Percentiles rank a stretch among this genome's conserved stretches.
Conservation (phyloP, 2,329 filamentous ascomycete species). For the Hymenoscyphus fructigenus region DNA sequence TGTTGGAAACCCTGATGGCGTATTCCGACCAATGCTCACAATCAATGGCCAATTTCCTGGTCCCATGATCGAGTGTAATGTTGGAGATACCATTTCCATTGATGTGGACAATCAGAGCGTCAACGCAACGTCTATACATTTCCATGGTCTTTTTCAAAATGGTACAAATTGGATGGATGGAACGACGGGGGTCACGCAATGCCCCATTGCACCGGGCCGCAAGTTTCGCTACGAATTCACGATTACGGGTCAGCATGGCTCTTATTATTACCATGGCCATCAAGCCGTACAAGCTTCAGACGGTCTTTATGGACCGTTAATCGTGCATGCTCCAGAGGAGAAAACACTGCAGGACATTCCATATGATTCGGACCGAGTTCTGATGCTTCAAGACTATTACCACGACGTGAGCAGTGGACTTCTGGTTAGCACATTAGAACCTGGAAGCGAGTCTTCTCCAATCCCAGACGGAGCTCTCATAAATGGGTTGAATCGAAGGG, state of each 20-base stretch:
- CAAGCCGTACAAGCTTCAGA: constrained; percentile 64
- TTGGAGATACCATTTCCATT: constrained; percentile 70
- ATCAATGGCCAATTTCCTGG: constrained; percentile 76
- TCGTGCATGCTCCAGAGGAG: constrained; percentile 61
- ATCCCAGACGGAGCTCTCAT: constrained; percentile 48
- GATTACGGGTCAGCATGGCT: constrained; percentile 51
- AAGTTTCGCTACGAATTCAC: constrained; percentile 69
- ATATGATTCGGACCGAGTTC: constrained; percentile 54
- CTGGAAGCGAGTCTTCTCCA: constrained; percentile 44
- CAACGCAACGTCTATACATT: constrained; percentile 68
- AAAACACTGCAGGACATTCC: constrained; percentile 53
- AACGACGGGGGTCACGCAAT: constrained; percentile 60
- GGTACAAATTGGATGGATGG: constrained; percentile 76
- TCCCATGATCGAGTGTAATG: constrained; percentile 69
- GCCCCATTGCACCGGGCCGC: constrained; percentile 60
- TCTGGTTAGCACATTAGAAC: constrained; percentile 40
- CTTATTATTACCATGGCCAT: constrained; percentile 65
- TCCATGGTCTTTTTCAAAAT: constrained; percentile 76
- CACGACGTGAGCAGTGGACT: constrained; percentile 53
- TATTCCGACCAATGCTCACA: constrained; percentile 59
- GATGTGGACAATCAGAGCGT: constrained; percentile 66
- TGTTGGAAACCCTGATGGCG: constrained; percentile 59
- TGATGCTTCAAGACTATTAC: constrained; percentile 75
- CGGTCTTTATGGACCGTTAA: constrained; percentile 64
- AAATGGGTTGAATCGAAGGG: constrained; percentile 44